Percentiles rank a stretch among this genome's conserved stretches.
Conservation (phyloP, 2,329 filamentous ascomycete genomes). For the Penicillium sp. region DNA sequence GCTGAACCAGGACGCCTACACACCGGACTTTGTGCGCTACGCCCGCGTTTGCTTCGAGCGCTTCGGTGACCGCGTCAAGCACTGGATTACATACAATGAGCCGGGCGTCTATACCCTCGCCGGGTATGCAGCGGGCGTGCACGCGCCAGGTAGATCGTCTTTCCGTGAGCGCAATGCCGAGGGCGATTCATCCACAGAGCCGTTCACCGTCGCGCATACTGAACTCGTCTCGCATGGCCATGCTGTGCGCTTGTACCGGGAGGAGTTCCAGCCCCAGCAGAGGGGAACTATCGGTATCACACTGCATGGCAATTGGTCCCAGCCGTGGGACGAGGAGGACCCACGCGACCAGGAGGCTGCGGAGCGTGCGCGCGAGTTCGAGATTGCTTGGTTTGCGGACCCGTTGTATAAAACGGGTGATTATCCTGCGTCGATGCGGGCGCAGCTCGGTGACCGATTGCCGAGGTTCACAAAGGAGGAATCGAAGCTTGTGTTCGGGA, state of each 20-base stretch:
- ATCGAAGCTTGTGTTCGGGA: slow-evolving; percentile 65
- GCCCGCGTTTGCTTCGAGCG: slow-evolving; percentile 71
- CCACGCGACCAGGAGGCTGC: slow-evolving; percentile 68
- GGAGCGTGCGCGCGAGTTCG: slow-evolving; percentile 75
- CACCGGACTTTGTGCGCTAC: slow-evolving; percentile 72
- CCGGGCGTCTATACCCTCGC: slow-evolving; percentile 76
- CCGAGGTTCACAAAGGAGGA: slow-evolving; percentile 71
- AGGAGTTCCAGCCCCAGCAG: slow-evolving; percentile 69
- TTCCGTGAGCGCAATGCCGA: slow-evolving; percentile 66
- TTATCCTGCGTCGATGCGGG: slow-evolving; percentile 74
- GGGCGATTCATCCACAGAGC: slow-evolving; percentile 71
- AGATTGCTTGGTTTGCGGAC: slow-evolving; percentile 79
- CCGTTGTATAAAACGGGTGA: slow-evolving; percentile 71
- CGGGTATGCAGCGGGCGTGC: slow-evolving; percentile 70
- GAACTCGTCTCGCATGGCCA: slow-evolving; percentile 71
- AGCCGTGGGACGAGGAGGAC: slow-evolving; percentile 73
- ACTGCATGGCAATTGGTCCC: slow-evolving; percentile 71
- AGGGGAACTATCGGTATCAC: slow-evolving; percentile 77
- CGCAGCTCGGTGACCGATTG: slow-evolving; percentile 72
- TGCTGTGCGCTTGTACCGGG: slow-evolving; percentile 71
- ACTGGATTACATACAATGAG: slow-evolving; percentile 86
- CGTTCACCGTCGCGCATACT: slow-evolving; percentile 75
- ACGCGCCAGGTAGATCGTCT: slow-evolving; percentile 72
- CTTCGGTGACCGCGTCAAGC: slow-evolving; percentile 68
- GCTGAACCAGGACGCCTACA: slow-evolving; percentile 71